phyloP scores from a whole-genome alignment of 352 stramenopile genomes.

The Pythium volutum region DNA sequence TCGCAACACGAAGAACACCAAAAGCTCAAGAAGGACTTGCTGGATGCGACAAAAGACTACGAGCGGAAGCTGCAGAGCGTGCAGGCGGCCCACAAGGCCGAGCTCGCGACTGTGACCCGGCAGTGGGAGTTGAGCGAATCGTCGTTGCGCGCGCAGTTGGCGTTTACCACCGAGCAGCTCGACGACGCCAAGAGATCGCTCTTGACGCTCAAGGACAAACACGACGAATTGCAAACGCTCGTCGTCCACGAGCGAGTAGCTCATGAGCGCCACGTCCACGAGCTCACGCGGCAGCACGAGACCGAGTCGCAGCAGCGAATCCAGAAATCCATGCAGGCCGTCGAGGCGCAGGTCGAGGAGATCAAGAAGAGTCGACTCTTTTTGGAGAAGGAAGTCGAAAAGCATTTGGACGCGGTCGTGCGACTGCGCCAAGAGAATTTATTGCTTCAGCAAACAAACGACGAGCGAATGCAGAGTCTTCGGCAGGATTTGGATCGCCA shows the following conservation, averaged over 20 bases:
- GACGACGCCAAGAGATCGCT: conserved; percentile 33
- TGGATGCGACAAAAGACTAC: conserved; percentile 42
- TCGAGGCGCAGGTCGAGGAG: conserved; percentile 64
- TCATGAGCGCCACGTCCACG: conserved; percentile 51
- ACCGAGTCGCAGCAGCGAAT: conserved; percentile 49
- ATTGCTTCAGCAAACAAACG: conserved; percentile 41
- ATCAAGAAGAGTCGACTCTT: conserved; percentile 57
- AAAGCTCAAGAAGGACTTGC: conserved; percentile 53
- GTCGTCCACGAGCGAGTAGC: conserved; percentile 47
- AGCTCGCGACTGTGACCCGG: conserved; percentile 27
- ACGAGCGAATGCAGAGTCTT: conserved; percentile 31
- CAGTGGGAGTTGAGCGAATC: conserved; percentile 41
- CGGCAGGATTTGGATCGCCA: conserved; percentile 38
- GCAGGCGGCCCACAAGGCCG: conserved; percentile 36
- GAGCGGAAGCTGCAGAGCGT: conserved; percentile 39
- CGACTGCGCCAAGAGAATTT: conserved; percentile 57
- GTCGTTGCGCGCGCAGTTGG: conserved; percentile 47
- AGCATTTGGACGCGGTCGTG: conserved; percentile 49
- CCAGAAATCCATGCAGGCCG: conserved; percentile 43
- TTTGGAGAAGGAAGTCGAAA: conserved; percentile 65
- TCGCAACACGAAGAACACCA: conserved; percentile 47
- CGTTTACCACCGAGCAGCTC: conserved; percentile 32
- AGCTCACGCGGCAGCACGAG: conserved; percentile 55
- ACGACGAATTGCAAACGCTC: conserved; percentile 43
- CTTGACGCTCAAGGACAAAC: conserved; percentile 36